A percentile compares a stretch with the other conserved stretches of the same genome.
Conservation (phyloP, 2,329 filamentous ascomycete genomes). For the Pestalotiopsis sp. region DNA sequence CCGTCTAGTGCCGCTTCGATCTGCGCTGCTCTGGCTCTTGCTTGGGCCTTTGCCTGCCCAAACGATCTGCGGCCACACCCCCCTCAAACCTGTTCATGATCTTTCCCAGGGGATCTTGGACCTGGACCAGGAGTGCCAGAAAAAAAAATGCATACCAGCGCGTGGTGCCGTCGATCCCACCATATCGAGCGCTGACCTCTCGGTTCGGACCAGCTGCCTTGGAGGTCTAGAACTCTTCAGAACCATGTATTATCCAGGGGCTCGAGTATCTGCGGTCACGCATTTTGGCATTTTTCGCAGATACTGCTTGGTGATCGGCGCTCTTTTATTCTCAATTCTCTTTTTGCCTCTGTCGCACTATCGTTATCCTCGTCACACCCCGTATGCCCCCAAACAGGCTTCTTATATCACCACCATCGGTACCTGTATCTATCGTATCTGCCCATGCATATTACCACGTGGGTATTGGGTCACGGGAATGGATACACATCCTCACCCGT, state of each 20-base stretch:
- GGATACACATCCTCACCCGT: too few species aligned
- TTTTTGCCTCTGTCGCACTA: background rate
- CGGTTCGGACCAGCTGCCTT: background rate
- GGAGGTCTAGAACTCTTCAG: background rate
- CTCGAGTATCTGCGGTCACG: background rate
- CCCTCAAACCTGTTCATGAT: background rate
- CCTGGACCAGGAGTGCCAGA: too few species aligned
- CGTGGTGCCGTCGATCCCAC: background rate
- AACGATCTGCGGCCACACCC: background rate
- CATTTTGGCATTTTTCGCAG: background rate
- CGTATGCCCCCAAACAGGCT: background rate
- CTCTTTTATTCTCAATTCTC: background rate
- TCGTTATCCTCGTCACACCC: background rate
- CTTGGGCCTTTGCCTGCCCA: background rate
- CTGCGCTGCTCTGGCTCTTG: background rate
- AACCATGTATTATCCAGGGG: background rate
- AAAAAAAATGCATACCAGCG: background rate
- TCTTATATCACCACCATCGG: background rate
- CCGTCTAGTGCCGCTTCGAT: background rate
- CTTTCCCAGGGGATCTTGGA: background rate
- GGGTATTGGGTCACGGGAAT: background rate
- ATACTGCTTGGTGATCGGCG: background rate
- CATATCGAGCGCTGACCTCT: background rate
- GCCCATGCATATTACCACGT: background rate
- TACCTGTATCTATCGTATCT: background rate